Evolutionary conservation across 2,329 filamentous ascomycete species (phyloP).

Genomic region (Escovopsis sp.): DNA sequence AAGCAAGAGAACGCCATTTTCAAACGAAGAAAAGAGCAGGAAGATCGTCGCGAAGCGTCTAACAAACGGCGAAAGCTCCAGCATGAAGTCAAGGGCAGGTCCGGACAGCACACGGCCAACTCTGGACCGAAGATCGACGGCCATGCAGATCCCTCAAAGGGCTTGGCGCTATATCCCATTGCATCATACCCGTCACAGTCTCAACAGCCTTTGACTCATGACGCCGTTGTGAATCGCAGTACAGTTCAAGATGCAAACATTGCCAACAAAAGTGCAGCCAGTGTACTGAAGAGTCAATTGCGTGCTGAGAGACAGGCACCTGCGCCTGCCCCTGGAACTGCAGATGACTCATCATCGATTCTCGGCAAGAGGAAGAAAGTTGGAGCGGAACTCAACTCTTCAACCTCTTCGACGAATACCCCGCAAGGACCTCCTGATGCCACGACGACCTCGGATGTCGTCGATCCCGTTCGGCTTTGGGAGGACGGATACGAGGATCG

Average conservation of each 20-base stretch:
- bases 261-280: conserved; percentile 90
- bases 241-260: conserved; percentile 53
- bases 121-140: conserved; percentile 14
- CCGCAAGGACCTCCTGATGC: conserved; percentile 27
- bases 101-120: background rate
- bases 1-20: conserved; percentile 94
- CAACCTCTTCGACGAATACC: conserved; percentile 46
- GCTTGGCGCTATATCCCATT: conserved; percentile 23
- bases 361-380: conserved; percentile 68
- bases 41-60: conserved; percentile 69
- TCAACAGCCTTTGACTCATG: conserved; percentile 57
- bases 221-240: conserved; percentile 69
- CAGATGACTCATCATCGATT: conserved; percentile 22
- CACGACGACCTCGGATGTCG: conserved; percentile 39
- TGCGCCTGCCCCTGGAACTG: conserved; percentile 7
- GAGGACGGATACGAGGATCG: conserved; percentile 89
- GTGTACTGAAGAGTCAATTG: conserved; percentile 69
- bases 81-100: conserved; percentile 29
- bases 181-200: conserved; percentile 37
- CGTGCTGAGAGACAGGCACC: conserved; percentile 27
- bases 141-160: conserved; percentile 19
- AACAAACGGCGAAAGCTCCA: conserved; percentile 66
- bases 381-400: conserved; percentile 45
- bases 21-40: conserved; percentile 67
- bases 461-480: conserved; percentile 82